Base-by-base conservation (phyloP, 805 yeast species). In the Schwanniomyces pseudopolymorphus region DNA sequence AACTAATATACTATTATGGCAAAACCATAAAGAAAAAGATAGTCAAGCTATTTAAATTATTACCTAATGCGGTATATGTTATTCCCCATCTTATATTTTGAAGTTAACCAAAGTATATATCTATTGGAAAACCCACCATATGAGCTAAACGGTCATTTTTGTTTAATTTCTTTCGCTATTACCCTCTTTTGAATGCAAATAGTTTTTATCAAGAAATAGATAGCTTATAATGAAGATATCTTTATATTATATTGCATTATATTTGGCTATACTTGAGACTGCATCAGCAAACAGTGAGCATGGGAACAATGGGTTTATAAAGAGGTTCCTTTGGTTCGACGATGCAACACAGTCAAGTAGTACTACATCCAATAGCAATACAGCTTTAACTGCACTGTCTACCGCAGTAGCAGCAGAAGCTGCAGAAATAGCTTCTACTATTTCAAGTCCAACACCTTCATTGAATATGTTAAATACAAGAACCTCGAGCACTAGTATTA, bases 341-440 rank as follows among this genome's bases (percentile, higher is more conserved):
- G 31, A 24, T 24, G 13, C 7, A 13, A 10, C 28, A 24, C 11
- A 22, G 3, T 38, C 40, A 6, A 22, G 17, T 22, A 19, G 31
- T 24, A 42, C 49, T 5, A 31, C 51, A 31, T 36, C 51, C 16
- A 36, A 49, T 11, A 46, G 49, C 9, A 36, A 13, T 20, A n/a
- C 8, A 9, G 36, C 47, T 14, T 43, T 50, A 13, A 37, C 45
- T 5, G 37, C 46, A 19, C 48, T 50, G n/a, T 26, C 49, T 5
- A n/a, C n/a, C n/a, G n/a, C n/a, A n/a, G n/a, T n/a, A n/a, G n/a
- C n/a, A n/a, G n/a, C n/a, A n/a, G n/a, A n/a, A n/a, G n/a, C n/a
- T n/a, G n/a, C n/a, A n/a, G n/a, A n/a, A 33, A 4, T 21, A 6
- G 16, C 39, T 27, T 26, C 38, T 22, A 21, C 38, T 43, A 38